A percentile compares a stretch with the other conserved stretches of the same genome.
Conservation (phyloP, 495 filamentous ascomycete species). For the Paragyromitra xinjiangensis region DNA sequence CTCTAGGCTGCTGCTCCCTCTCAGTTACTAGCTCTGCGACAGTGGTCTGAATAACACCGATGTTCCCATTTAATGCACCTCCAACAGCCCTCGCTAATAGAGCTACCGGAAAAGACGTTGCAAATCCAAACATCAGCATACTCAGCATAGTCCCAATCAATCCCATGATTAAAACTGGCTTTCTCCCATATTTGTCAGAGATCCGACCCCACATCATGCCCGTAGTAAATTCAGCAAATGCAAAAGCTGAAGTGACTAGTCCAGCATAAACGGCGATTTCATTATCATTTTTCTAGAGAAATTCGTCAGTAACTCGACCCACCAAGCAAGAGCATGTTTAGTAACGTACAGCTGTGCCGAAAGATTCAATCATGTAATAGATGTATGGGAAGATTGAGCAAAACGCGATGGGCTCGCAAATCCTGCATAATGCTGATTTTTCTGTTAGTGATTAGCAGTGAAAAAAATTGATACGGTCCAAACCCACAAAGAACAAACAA, state of each 20-base stretch:
- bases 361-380: constrained; percentile 96
- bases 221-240: constrained; percentile 91
- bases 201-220: constrained; percentile 91
- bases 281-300: constrained; percentile 66
- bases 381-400: constrained; percentile 99
- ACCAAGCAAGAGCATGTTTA: not conserved
- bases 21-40: constrained; percentile 90
- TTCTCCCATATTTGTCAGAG: constrained; percentile 90
- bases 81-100: constrained; percentile 88
- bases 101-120: constrained; percentile 81
- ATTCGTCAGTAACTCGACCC: constrained; percentile 24
- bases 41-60: constrained; percentile 93
- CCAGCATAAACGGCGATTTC: constrained; percentile 92
- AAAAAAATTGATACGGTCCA: not conserved
- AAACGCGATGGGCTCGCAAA: constrained; percentile 98
- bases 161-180: constrained; percentile 88
- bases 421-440: constrained; percentile 80
- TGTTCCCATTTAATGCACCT: constrained; percentile 91
- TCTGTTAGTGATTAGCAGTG: constrained; percentile 1
- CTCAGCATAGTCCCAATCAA: constrained; percentile 89
- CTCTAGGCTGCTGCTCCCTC: constrained; percentile 90
- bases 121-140: constrained; percentile 93
- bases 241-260: constrained; percentile 96
- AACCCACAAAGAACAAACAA: constrained; percentile 71
- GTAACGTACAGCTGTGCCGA: constrained; percentile 71